phyloP scores from a whole-genome alignment of 148 eudicot species.

The Cornus controversa region DNA sequence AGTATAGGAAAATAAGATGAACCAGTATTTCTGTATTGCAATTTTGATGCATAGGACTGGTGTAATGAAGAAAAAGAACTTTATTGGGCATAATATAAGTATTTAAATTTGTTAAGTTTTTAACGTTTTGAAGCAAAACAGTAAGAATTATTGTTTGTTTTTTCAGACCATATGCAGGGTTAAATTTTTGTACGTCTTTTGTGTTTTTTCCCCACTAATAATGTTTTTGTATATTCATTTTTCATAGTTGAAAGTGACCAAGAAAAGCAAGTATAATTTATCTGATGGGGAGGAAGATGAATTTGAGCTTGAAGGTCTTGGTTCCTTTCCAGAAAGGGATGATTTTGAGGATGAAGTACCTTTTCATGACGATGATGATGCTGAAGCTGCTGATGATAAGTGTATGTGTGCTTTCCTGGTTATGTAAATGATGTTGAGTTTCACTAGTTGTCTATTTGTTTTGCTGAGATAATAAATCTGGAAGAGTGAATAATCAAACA shows the following conservation, averaged over 20 bases:
- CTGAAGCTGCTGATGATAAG: slow-evolving; percentile 24
- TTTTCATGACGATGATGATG: slow-evolving; percentile 61
- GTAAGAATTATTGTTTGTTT: background rate
- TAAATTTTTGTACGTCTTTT: background rate
- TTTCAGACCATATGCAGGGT: background rate
- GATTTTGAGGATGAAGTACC: slow-evolving; percentile 81
- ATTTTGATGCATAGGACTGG: too few species aligned
- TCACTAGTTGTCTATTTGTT: background rate
- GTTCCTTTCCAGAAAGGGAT: slow-evolving; percentile 46
- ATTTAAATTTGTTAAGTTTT: background rate
- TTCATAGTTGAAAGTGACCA: slow-evolving; percentile 59
- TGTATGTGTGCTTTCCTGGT: slow-evolving; percentile 33
- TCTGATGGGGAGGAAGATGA: slow-evolving; percentile 96
- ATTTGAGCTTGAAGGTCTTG: slow-evolving; percentile 40
- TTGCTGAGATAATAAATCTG: background rate
- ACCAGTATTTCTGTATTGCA: background rate
- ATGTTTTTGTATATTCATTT: background rate
- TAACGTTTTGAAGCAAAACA: too few species aligned
- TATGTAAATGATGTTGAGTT: background rate
- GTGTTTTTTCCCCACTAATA: background rate
- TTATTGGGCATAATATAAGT: background rate
- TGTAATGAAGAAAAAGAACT: background rate
- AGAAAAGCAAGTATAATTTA: slow-evolving; percentile 75
- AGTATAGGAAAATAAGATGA: background rate
- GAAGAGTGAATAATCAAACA: background rate